Evolutionary conservation across 2,329 filamentous ascomycete genomes (phyloP), one percentile per base, ranked within the genome.

Genomic region (Apiospora kogelbergensis): DNA sequence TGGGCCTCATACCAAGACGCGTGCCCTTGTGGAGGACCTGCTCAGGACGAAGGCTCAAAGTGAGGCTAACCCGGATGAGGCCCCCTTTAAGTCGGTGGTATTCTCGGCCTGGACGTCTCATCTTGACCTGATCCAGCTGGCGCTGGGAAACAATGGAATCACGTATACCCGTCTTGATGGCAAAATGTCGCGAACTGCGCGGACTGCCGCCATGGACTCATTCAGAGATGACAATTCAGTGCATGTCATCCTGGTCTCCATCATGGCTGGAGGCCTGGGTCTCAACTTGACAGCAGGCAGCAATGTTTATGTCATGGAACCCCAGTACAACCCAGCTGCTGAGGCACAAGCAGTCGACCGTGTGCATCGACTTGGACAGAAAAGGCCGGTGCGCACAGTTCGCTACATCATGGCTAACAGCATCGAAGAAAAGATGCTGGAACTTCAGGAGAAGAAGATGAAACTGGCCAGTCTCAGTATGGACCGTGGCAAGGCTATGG

Each of bases 41-140:
- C 80, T 92, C 1, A 83, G 85, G 66, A 89, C 89, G 66, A 88
- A 89, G 69, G 83, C 84, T 0, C 88, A 91, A 76, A 93, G 89
- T 70, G 85, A 86, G 45, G 82, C 81, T 0, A 83, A 88, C 11
- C 88, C 89, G 0, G 81, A 87, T 13, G 89, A 95, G 76, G 87
- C 89, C 0, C 95, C 95, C 0, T 92, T 93, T 81, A 98, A 97
- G 79, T 96, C 93, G 33, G 94, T 99, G 17, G 90, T 99, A 7
- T 98, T 98, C 80, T 97, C 94, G 0, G 91, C 91, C n/a, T 98
- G 96, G 95, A 98, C 96, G 0, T 91, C 92, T 0, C 95, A 98
- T 77, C 88, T 99, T 20, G 95, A 98, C 78, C 88, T 99, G 24
- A 97, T 99, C 73, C 90, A 96, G 77, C 85, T 93, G 65, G 95